Conservation (phyloP, 352 stramenopile species). For the Globisporangium solare region DNA sequence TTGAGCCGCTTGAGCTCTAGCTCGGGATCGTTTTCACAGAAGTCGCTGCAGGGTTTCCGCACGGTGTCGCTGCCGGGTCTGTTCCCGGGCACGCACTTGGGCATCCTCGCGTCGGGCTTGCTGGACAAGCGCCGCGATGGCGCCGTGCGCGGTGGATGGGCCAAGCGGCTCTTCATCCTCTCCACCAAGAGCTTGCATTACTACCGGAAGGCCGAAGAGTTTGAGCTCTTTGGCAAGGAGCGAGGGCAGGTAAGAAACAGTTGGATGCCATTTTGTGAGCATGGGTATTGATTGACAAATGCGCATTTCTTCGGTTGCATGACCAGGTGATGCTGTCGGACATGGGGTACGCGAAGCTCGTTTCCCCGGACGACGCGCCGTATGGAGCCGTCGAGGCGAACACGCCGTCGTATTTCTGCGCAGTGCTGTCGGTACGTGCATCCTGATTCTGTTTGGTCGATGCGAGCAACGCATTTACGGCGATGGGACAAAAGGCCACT, state of each 20-base stretch:
- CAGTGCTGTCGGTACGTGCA: conserved; percentile 59
- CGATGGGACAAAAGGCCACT: no score
- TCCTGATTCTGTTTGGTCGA: not conserved
- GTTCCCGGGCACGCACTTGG: conserved; percentile 65
- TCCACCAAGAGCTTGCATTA: conserved; percentile 81
- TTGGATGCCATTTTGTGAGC: not conserved
- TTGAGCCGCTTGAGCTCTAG: conserved; percentile 62
- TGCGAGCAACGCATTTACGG: not conserved
- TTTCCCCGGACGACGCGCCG: conserved; percentile 70
- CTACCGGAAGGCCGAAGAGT: conserved; percentile 78
- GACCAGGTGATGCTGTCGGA: conserved; percentile 46
- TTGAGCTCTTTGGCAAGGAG: conserved; percentile 82
- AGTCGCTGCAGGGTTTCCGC: conserved; percentile 59
- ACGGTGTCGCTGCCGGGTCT: conserved; percentile 69
- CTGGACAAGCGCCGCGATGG: conserved; percentile 83
- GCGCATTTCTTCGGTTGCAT: not conserved
- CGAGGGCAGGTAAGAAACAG: conserved; percentile 42
- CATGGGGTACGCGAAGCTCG: conserved; percentile 72
- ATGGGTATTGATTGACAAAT: not conserved
- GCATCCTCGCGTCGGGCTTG: conserved; percentile 67
- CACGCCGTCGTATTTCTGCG: conserved; percentile 54
- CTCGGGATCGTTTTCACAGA: conserved; percentile 42
- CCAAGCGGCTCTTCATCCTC: conserved; percentile 75
- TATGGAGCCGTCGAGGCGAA: conserved; percentile 63
- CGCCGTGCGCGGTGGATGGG: conserved; percentile 77